Conservation (phyloP, 73 alveolate species). For the Tetrahymena elliotti region DNA sequence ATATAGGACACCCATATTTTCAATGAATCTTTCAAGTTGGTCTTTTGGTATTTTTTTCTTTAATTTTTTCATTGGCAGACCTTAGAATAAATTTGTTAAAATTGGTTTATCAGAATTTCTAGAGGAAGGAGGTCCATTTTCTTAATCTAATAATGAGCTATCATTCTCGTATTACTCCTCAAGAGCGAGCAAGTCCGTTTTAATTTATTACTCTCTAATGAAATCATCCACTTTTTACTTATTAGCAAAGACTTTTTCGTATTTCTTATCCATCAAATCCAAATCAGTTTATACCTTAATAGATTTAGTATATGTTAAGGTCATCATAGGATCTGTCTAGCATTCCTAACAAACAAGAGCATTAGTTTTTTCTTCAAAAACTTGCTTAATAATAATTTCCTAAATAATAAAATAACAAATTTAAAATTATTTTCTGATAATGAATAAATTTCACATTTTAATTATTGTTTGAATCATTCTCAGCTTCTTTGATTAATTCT, state of each 20-base stretch:
- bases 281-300: background rate
- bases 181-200: background rate
- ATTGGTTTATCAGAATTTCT: background rate
- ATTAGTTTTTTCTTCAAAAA: background rate
- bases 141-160: background rate
- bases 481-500: background rate
- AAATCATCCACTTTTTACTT: background rate
- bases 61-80: background rate
- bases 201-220: background rate
- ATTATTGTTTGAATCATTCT: background rate
- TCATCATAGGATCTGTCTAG: background rate
- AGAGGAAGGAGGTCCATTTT: background rate
- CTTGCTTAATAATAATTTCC: background rate
- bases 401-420: background rate
- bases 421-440: too few relatives aligned
- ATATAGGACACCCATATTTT: background rate
- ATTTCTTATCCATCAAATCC: background rate
- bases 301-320: background rate
- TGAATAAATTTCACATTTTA: background rate
- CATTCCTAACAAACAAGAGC: background rate
- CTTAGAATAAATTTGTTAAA: background rate
- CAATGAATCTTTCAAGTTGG: background rate
- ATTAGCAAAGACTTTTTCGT: background rate
- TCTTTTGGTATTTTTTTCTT: background rate
- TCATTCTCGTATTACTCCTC: background rate